Conservation (phyloP, 306 rosid species). For the Sphenostylis stenocarpa region DNA sequence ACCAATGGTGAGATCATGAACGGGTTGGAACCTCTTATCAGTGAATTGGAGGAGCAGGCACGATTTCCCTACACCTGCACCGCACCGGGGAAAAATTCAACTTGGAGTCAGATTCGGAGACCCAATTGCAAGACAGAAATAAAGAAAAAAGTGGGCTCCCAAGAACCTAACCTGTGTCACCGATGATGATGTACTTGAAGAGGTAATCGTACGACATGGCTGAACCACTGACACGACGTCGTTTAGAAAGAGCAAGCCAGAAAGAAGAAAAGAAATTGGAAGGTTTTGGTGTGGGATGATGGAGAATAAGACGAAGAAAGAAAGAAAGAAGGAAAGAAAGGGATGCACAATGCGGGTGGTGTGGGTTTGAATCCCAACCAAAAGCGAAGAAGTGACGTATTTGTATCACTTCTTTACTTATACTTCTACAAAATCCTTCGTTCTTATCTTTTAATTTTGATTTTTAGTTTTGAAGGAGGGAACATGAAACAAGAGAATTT, state of each 20-base stretch:
- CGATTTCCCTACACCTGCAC: conserved; percentile 90
- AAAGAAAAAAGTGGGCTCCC: background rate
- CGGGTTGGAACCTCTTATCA: conserved; percentile 96
- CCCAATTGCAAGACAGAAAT: conserved; percentile 24
- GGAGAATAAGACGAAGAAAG: background rate
- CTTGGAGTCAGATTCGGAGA: conserved; percentile 18
- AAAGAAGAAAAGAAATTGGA: background rate
- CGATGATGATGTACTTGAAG: conserved; percentile 98
- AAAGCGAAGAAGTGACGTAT: background rate
- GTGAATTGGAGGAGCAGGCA: conserved; percentile 94
- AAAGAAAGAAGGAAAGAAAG: background rate
- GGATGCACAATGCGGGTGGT: background rate
- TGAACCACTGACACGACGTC: background rate
- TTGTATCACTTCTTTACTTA: background rate
- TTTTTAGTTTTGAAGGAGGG: too few species aligned
- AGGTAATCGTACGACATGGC: conserved; percentile 92
- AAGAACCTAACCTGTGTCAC: conserved; percentile 91
- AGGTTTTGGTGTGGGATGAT: background rate
- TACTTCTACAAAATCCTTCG: background rate
- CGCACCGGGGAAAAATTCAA: conserved; percentile 28
- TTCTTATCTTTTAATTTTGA: too few species aligned
- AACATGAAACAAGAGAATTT: too few species aligned
- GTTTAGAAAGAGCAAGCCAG: background rate
- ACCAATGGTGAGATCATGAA: conserved; percentile 96
- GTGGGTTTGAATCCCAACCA: background rate